phyloP scores from a whole-genome alignment of 108 stramenopile species.

The Schizochytrium sp. region DNA sequence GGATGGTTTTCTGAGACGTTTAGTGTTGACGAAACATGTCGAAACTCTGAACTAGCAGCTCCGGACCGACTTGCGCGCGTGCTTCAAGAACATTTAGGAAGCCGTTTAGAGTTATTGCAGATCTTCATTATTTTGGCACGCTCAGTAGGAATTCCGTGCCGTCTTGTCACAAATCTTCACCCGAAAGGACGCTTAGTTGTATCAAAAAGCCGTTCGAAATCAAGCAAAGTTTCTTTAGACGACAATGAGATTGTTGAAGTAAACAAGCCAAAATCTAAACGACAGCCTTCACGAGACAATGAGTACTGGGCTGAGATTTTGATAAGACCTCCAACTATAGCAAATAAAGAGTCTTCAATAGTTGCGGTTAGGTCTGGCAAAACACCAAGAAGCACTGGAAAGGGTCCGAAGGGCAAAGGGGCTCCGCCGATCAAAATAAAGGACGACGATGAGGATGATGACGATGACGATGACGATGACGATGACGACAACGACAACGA shows the following conservation, averaged over 20 bases:
- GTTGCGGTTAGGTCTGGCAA: no score
- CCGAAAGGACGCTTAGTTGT: not conserved
- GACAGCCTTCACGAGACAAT: not conserved
- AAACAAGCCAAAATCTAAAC: not conserved
- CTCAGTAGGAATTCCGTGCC: slow-evolving; percentile 2
- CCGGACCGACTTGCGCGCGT: not conserved
- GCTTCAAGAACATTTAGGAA: not conserved
- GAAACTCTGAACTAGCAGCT: not conserved
- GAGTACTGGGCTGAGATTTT: slow-evolving; percentile 9
- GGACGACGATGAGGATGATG: not conserved
- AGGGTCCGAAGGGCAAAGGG: not conserved
- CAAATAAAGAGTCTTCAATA: no score
- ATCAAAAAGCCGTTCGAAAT: not conserved
- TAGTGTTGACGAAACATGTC: not conserved
- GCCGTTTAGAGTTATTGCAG: not conserved
- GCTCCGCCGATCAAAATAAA: not conserved
- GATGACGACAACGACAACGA: not conserved
- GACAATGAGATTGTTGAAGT: not conserved
- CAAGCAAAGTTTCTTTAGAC: not conserved
- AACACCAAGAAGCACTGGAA: not conserved
- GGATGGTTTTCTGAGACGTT: not conserved
- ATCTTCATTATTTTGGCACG: slow-evolving; percentile 14
- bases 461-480: not conserved
- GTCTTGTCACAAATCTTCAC: slow-evolving; percentile 4
- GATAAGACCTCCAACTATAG: not conserved